Conservation (phyloP, 768 basidiomycete species). For the Scleroderma bovista region DNA sequence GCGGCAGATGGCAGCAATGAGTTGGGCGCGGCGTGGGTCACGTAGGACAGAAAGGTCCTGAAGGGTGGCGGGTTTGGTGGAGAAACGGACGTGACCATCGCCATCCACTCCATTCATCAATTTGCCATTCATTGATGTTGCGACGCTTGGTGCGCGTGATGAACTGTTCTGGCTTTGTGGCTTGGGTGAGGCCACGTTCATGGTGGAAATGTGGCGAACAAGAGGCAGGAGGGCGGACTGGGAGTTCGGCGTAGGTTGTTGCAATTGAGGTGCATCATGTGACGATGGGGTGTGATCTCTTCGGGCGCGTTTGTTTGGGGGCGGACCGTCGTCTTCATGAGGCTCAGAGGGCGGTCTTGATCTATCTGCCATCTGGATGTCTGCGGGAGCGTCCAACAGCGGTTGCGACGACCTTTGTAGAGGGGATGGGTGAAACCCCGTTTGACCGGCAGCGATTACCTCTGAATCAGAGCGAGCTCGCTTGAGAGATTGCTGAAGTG, state of each 20-base stretch:
- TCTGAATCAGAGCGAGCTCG: slow-evolving; percentile 66
- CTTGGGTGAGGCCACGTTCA: slow-evolving; percentile 29
- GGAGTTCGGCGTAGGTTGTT: slow-evolving; percentile 10
- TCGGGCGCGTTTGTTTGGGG: slow-evolving; percentile 68
- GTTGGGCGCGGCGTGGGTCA: slow-evolving; percentile 52
- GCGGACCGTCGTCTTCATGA: slow-evolving; percentile 59
- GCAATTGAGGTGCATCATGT: slow-evolving; percentile 26
- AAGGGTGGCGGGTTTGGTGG: slow-evolving; percentile 56
- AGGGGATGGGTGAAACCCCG: slow-evolving; percentile 1
- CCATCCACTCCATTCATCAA: slow-evolving; percentile 36
- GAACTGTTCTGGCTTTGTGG: slow-evolving; percentile 37
- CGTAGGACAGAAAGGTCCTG: slow-evolving; percentile 49
- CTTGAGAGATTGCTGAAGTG: slow-evolving; percentile 44
- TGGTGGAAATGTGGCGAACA: slow-evolving; percentile 30
- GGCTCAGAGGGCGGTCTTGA: slow-evolving; percentile 46
- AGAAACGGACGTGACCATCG: slow-evolving; percentile 52
- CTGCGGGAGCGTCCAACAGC: slow-evolving; percentile 31
- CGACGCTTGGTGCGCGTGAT: slow-evolving; percentile 43
- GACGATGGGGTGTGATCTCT: slow-evolving; percentile 41
- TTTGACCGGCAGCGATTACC: slow-evolving; percentile 25
- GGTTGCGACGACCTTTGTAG: slow-evolving; percentile 18
- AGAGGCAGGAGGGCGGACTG: slow-evolving; percentile 10
- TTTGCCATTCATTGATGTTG: slow-evolving; percentile 39
- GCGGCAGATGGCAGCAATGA: slow-evolving; percentile 62
- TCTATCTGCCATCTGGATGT: slow-evolving; percentile 43